Evolutionary conservation across 305 asterid genomes (phyloP).

Genomic region (Fraxinus latifolia): DNA sequence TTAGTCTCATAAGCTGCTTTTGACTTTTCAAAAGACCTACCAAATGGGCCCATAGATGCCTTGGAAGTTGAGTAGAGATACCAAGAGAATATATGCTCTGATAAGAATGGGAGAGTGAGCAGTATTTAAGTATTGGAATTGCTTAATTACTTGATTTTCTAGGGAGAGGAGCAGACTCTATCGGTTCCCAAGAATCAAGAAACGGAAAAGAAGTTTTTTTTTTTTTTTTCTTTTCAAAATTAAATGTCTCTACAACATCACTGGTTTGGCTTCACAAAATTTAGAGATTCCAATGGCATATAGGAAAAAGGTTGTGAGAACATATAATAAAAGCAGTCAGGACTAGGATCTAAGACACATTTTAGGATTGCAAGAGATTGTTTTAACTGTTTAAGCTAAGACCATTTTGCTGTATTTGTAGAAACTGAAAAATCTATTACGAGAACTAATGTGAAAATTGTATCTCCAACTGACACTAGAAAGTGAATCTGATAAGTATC

Average conservation of each 20-base stretch:
- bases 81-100: background rate
- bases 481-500: background rate
- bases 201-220: background rate
- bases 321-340: background rate
- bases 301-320: background rate
- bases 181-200: background rate
- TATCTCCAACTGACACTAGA: background rate
- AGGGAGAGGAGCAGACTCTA: background rate
- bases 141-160: background rate
- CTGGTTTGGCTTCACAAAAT: background rate
- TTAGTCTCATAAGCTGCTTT: background rate
- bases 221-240: background rate
- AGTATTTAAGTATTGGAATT: background rate
- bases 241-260: background rate
- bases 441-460: background rate
- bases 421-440: background rate
- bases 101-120: background rate
- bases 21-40: background rate
- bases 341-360: background rate
- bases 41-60: background rate
- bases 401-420: background rate
- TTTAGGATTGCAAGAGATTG: background rate
- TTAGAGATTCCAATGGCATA: background rate
- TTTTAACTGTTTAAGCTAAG: background rate
- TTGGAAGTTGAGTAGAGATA: background rate